A percentile compares a stretch with the other conserved stretches of the same genome.
phyloP scores from a whole-genome alignment of 2,329 filamentous ascomycete genomes.

The Chaetomium sp. region DNA sequence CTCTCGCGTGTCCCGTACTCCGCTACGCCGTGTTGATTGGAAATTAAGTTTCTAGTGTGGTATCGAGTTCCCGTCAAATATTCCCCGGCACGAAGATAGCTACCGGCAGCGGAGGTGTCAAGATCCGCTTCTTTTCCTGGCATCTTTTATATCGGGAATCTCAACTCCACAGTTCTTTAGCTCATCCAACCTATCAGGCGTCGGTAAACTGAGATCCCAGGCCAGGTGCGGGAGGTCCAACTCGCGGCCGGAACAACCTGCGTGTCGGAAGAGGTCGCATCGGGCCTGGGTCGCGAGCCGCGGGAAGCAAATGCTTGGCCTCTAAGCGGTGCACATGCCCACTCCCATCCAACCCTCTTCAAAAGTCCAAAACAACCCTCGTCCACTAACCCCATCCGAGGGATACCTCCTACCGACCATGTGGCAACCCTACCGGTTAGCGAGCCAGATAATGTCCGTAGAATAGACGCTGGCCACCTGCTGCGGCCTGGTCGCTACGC shows the following conservation, averaged over 20 bases:
- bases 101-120: constrained; percentile 17
- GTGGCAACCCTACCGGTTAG: constrained; percentile 15
- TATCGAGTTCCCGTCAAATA: not conserved
- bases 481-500: constrained; percentile 23
- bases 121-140: constrained; percentile 22
- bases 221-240: not conserved
- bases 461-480: constrained; percentile 30
- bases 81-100: not conserved
- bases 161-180: not conserved
- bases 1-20: not conserved
- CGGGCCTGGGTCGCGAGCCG: not conserved
- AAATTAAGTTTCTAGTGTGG: not conserved
- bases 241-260: constrained; percentile 1
- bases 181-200: not conserved
- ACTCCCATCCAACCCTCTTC: not conserved
- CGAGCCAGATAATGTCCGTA: constrained; percentile 10
- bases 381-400: not conserved
- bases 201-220: not conserved
- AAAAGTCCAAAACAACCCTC: not conserved
- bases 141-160: not conserved
- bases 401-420: constrained; percentile 4
- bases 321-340: not conserved
- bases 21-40: not conserved
- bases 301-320: constrained; percentile 21
- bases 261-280: not conserved